phyloP scores from a whole-genome alignment of 331 rosid genomes.

The Spiraea crenata region DNA sequence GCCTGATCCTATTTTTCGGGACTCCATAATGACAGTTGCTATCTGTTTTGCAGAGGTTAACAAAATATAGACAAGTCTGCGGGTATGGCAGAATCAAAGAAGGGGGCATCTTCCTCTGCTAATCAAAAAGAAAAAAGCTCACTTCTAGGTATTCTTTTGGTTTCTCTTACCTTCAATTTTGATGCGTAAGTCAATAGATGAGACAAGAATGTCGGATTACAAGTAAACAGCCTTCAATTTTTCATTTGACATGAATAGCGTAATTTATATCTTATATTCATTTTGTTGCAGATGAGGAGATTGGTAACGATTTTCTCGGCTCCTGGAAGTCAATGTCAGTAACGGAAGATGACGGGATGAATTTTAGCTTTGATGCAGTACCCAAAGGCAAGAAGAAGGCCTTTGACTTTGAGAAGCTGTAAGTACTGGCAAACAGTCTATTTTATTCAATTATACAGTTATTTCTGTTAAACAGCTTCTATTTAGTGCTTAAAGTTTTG shows the following conservation, averaged over 20 bases:
- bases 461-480: background rate
- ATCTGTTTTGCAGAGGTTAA: constrained; percentile 26
- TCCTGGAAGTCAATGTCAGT: constrained; percentile 89
- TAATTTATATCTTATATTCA: constrained; percentile 12
- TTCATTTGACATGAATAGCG: constrained; percentile 15
- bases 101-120: constrained; percentile 52
- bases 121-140: constrained; percentile 49
- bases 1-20: constrained; percentile 5
- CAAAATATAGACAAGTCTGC: constrained; percentile 23
- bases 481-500: background rate
- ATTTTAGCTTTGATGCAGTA: constrained; percentile 58
- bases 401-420: constrained; percentile 78
- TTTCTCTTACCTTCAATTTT: constrained; percentile 19
- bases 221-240: background rate
- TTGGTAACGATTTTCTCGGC: constrained; percentile 66
- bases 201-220: background rate
- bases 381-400: constrained; percentile 63
- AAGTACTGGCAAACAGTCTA: constrained; percentile 26
- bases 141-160: constrained; percentile 49
- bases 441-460: background rate
- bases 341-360: constrained; percentile 66
- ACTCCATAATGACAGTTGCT: constrained; percentile 17
- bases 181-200: constrained; percentile 14
- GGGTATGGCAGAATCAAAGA: constrained; percentile 62
- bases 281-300: constrained; percentile 57